These are phyloP conservation scores for Nitzschia sp. DNA, from an alignment of 108 stramenopile species.

Conservation along the genomic window DNA sequence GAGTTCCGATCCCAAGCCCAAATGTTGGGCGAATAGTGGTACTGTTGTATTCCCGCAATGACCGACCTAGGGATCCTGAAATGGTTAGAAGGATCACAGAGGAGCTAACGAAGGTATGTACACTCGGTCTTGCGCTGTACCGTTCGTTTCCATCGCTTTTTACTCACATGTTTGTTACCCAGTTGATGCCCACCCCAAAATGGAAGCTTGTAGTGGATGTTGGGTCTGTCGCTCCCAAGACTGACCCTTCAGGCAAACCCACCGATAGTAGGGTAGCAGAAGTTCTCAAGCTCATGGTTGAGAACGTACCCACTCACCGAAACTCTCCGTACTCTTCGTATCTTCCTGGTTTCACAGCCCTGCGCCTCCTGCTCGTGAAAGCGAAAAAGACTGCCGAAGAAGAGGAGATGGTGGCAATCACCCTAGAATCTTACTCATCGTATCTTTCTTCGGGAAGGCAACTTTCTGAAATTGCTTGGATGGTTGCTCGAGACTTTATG, in stretches of 20 bases:
- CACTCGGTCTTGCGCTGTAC: not conserved
- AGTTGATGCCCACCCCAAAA: constrained; percentile 76
- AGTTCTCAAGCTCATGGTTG: constrained; percentile 43
- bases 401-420: constrained; percentile 44
- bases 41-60: constrained; percentile 71
- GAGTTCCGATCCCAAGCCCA: constrained; percentile 76
- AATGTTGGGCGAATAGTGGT: constrained; percentile 84
- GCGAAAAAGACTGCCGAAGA: constrained; percentile 49
- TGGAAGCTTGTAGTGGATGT: constrained; percentile 89
- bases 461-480: constrained; percentile 50
- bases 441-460: constrained; percentile 48
- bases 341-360: constrained; percentile 58
- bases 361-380: constrained; percentile 59
- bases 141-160: not conserved
- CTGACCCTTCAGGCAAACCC: constrained; percentile 5
- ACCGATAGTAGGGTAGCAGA: constrained; percentile 25
- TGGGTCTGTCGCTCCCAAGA: constrained; percentile 32
- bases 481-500: constrained; percentile 72
- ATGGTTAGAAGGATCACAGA: constrained; percentile 67
- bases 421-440: constrained; percentile 55
- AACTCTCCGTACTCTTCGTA: constrained; percentile 50
- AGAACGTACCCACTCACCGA: constrained; percentile 54
- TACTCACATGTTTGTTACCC: not conserved
- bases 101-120: constrained; percentile 66
- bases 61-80: constrained; percentile 72